phyloP scores from a whole-genome alignment of 2,329 filamentous ascomycete species.

The Venturia carpophila region DNA sequence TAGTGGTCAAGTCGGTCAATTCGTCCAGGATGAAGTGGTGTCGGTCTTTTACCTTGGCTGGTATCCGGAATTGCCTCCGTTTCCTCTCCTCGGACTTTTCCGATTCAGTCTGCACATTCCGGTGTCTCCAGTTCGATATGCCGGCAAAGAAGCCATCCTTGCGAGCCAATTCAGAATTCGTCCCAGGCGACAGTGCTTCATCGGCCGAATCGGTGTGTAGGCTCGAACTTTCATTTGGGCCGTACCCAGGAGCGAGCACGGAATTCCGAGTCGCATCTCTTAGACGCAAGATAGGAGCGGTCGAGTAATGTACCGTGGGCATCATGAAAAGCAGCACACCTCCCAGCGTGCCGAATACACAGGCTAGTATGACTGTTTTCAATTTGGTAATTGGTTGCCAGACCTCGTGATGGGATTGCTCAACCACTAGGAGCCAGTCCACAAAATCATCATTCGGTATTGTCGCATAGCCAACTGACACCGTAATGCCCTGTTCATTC shows the following conservation, averaged over 20 bases:
- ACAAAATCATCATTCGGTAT: slow-evolving; percentile 59
- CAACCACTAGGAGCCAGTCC: slow-evolving; percentile 76
- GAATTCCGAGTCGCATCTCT: slow-evolving; percentile 69
- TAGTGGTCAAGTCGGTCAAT: slow-evolving; percentile 69
- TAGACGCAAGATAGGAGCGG: slow-evolving; percentile 69
- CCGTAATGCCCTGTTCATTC: slow-evolving; percentile 62
- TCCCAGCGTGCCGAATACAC: slow-evolving; percentile 75
- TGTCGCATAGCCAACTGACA: slow-evolving; percentile 70
- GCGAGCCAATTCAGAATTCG: slow-evolving; percentile 31
- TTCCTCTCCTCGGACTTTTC: slow-evolving; percentile 33
- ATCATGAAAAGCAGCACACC: slow-evolving; percentile 63
- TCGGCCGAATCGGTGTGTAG: slow-evolving; percentile 27
- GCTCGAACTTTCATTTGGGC: slow-evolving; percentile 6
- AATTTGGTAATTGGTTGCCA: slow-evolving; percentile 66
- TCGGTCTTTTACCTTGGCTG: slow-evolving; percentile 67
- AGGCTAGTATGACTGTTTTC: slow-evolving; percentile 73
- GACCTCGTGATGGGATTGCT: slow-evolving; percentile 66
- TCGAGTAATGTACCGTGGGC: slow-evolving; percentile 73
- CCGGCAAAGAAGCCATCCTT: slow-evolving; percentile 39
- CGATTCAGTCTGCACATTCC: slow-evolving; percentile 28
- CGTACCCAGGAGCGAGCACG: slow-evolving; percentile 56
- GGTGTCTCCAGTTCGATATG: slow-evolving; percentile 28
- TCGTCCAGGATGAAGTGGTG: slow-evolving; percentile 77
- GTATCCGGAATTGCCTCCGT: slow-evolving; percentile 67
- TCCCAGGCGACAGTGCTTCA: slow-evolving; percentile 32